Evolutionary conservation across 495 filamentous ascomycete species (phyloP).

Genomic region (Aspergillus heteromorphus): DNA sequence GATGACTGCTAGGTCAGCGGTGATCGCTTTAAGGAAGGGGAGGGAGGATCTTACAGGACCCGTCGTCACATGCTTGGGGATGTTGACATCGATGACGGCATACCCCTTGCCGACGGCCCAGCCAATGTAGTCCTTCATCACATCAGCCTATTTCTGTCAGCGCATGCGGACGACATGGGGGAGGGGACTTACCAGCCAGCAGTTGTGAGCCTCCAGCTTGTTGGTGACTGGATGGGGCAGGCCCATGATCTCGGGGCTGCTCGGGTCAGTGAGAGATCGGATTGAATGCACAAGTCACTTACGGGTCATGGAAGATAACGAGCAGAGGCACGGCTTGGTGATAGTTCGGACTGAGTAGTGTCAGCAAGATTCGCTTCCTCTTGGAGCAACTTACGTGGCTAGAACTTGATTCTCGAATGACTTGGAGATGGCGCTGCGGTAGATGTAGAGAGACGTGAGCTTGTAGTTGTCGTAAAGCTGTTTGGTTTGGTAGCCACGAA

Average conservation of each 20-base stretch:
- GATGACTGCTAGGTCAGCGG: conserved; percentile 30
- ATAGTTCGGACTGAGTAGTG: conserved; percentile 45
- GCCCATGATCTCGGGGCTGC: conserved; percentile 65
- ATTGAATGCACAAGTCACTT: conserved; percentile 26
- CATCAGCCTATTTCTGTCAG: conserved; percentile 66
- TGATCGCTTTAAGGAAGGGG: conserved; percentile 15
- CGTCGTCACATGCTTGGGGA: conserved; percentile 64
- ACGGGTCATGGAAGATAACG: conserved; percentile 80
- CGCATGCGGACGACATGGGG: conserved; percentile 9
- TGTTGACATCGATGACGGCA: conserved; percentile 82
- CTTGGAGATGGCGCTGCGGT: conserved; percentile 60
- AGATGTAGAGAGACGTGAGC: conserved; percentile 72
- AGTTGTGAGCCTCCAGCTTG: conserved; percentile 72
- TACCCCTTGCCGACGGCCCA: conserved; percentile 73
- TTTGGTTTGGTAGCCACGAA: conserved; percentile 67
- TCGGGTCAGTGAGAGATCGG: conserved; percentile 11
- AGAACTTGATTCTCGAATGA: conserved; percentile 88
- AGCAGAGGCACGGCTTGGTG: conserved; percentile 52
- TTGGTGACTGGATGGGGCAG: conserved; percentile 63
- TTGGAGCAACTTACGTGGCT: conserved; percentile 54
- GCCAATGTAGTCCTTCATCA: conserved; percentile 67
- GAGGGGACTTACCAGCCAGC: conserved; percentile 67
- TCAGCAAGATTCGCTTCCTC: not conserved
- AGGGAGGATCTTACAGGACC: conserved; percentile 19
- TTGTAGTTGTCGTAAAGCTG: conserved; percentile 61